These are phyloP conservation scores for Leptomonas seymouri DNA, from an alignment of 208 protist genomes.

Conservation along the genomic window DNA sequence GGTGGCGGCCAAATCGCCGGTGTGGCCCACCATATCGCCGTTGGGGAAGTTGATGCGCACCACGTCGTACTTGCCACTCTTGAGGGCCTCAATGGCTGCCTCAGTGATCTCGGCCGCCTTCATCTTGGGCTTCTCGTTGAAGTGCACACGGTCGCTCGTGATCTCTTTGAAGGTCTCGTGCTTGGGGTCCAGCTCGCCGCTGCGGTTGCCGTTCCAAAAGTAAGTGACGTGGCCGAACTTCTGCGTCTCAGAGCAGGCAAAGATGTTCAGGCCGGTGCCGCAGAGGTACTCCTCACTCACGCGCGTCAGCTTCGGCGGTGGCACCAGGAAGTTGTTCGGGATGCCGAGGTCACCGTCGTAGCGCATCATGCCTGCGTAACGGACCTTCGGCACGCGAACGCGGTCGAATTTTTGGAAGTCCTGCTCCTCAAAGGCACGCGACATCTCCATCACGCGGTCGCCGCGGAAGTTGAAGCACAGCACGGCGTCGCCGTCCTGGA, in stretches of 20 bases:
- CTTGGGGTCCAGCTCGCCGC: constrained; percentile 87
- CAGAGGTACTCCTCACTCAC: constrained; percentile 93
- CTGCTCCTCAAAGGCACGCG: constrained; percentile 92
- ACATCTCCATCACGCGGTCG: constrained; percentile 95
- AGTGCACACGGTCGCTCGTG: constrained; percentile 89
- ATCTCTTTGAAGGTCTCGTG: constrained; percentile 94
- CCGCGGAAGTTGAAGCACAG: constrained; percentile 96
- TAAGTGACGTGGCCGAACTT: constrained; percentile 98
- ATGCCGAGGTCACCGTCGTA: constrained; percentile 96
- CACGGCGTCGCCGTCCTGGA: constrained; percentile 95
- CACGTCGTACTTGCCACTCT: constrained; percentile 91
- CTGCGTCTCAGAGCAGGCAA: constrained; percentile 95
- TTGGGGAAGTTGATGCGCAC: constrained; percentile 96
- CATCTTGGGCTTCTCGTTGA: constrained; percentile 95
- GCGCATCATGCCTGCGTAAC: constrained; percentile 95
- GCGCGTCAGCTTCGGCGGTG: constrained; percentile 85
- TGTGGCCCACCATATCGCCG: constrained; percentile 97
- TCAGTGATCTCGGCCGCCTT: constrained; percentile 94
- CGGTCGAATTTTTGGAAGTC: constrained; percentile 93
- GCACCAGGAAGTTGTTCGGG: constrained; percentile 95
- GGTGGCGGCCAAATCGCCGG: constrained; percentile 90
- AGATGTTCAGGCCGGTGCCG: constrained; percentile 83
- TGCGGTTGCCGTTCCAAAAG: constrained; percentile 97
- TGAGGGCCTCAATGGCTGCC: constrained; percentile 86
- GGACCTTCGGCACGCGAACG: constrained; percentile 89